phyloP scores from a whole-genome alignment of 2,329 filamentous ascomycete species.

The Fusarium odoratissimum region DNA sequence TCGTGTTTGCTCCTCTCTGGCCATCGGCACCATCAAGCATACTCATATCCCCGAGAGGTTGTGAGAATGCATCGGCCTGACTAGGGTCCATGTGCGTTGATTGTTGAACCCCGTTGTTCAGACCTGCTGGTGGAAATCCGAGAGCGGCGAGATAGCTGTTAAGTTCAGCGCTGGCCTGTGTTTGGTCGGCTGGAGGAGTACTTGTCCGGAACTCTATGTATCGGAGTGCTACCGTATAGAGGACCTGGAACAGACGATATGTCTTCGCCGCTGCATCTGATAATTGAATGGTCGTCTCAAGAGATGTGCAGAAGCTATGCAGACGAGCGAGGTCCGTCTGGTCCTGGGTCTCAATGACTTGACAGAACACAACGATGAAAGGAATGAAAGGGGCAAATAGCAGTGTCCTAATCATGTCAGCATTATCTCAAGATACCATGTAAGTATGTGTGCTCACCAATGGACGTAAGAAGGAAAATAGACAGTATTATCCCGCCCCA shows the following conservation, averaged over 20 bases:
- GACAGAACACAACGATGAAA: constrained; percentile 65
- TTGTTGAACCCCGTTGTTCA: constrained; percentile 25
- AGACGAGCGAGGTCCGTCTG: constrained; percentile 59
- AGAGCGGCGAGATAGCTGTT: constrained; percentile 58
- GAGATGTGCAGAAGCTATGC: constrained; percentile 61
- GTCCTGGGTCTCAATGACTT: constrained; percentile 60
- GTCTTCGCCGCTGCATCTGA: constrained; percentile 64
- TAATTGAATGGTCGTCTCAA: constrained; percentile 59
- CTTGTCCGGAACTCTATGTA: constrained; percentile 66
- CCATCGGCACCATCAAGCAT: constrained; percentile 26
- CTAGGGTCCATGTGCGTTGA: constrained; percentile 18
- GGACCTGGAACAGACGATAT: constrained; percentile 67
- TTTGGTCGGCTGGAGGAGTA: constrained; percentile 45
- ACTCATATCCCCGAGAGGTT: constrained; percentile 21
- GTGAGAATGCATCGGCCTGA: constrained; percentile 22
- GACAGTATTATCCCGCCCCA: constrained; percentile 51
- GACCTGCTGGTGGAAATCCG: constrained; percentile 52
- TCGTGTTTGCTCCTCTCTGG: constrained; percentile 37
- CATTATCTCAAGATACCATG: background rate
- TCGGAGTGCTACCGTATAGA: constrained; percentile 67
- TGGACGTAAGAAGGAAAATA: constrained; percentile 56
- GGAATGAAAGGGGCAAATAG: constrained; percentile 65
- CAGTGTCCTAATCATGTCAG: constrained; percentile 52
- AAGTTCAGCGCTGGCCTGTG: constrained; percentile 49
- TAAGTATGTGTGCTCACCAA: constrained; percentile 49